Percentiles rank a stretch among this genome's conserved stretches.
phyloP scores from a whole-genome alignment of 805 yeast genomes.

The Saccharomycopsis synnaedendra region DNA sequence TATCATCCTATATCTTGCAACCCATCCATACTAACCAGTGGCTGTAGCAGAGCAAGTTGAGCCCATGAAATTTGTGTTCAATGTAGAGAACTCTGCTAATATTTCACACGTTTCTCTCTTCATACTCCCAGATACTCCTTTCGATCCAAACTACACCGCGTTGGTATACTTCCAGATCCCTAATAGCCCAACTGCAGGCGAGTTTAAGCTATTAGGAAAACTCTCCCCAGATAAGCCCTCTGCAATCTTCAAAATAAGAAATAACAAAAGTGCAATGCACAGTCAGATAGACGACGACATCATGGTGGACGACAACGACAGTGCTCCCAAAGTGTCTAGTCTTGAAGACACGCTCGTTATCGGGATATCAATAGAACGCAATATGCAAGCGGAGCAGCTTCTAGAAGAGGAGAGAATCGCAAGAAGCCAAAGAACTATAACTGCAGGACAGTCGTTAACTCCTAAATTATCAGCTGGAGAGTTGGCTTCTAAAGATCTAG shows the following conservation, averaged over 20 bases:
- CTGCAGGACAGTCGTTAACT: not conserved
- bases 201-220: conserved; percentile 59
- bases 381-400: conserved; percentile 48
- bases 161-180: conserved; percentile 83
- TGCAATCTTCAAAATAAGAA: conserved; percentile 77
- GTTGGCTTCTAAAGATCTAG: conserved; percentile 1
- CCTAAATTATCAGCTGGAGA: not conserved
- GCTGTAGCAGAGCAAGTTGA: conserved; percentile 56
- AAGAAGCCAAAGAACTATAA: conserved; percentile 14
- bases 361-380: conserved; percentile 89
- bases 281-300: conserved; percentile 33
- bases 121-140: conserved; percentile 67
- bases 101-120: conserved; percentile 77
- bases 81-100: conserved; percentile 48
- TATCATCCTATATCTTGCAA: conserved; percentile 1
- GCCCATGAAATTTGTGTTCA: conserved; percentile 51
- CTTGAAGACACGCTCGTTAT: conserved; percentile 32
- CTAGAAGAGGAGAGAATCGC: conserved; percentile 32
- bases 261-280: conserved; percentile 18
- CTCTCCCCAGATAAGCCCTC: conserved; percentile 63
- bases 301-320: conserved; percentile 19
- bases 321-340: conserved; percentile 16
- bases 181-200: conserved; percentile 28
- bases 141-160: conserved; percentile 67
- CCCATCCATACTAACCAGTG: conserved; percentile 18